These are phyloP conservation scores for Eremomyces bilateralis DNA, from an alignment of 495 filamentous ascomycete species.

Conservation along the genomic window DNA sequence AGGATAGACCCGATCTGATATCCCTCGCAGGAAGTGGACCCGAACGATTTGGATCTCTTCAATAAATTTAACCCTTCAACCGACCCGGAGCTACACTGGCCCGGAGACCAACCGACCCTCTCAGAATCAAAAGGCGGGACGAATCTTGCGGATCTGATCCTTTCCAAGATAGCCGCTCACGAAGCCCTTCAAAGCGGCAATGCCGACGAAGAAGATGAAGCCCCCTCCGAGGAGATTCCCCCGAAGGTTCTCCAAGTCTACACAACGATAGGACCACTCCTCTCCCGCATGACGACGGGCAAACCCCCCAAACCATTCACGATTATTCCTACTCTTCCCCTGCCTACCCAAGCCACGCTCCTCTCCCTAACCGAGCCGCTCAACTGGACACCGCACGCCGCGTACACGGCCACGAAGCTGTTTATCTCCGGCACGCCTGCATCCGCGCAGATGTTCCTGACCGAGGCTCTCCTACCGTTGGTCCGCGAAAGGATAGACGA, in stretches of 20 bases:
- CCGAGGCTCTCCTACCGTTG: constrained; percentile 60
- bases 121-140: constrained; percentile 30
- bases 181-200: constrained; percentile 32
- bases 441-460: constrained; percentile 60
- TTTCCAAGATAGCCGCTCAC: constrained; percentile 82
- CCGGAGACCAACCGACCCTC: constrained; percentile 16
- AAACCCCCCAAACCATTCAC: constrained; percentile 95
- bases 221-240: constrained; percentile 69
- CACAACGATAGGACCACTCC: constrained; percentile 72
- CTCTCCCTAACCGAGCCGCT: constrained; percentile 62
- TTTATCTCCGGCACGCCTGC: constrained; percentile 64
- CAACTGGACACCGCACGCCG: constrained; percentile 70
- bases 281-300: constrained; percentile 85
- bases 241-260: constrained; percentile 89
- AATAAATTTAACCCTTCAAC: constrained; percentile 60
- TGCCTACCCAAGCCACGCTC: constrained; percentile 60
- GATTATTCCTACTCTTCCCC: constrained; percentile 69
- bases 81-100: constrained; percentile 20
- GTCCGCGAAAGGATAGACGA: constrained; percentile 88
- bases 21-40: constrained; percentile 46
- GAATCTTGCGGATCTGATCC: constrained; percentile 76
- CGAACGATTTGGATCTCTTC: constrained; percentile 75
- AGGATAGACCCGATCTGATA: not conserved
- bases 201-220: constrained; percentile 18
- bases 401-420: constrained; percentile 67